Conservation (phyloP, 202 grass and related monocot species). For the Carex arenaria region DNA sequence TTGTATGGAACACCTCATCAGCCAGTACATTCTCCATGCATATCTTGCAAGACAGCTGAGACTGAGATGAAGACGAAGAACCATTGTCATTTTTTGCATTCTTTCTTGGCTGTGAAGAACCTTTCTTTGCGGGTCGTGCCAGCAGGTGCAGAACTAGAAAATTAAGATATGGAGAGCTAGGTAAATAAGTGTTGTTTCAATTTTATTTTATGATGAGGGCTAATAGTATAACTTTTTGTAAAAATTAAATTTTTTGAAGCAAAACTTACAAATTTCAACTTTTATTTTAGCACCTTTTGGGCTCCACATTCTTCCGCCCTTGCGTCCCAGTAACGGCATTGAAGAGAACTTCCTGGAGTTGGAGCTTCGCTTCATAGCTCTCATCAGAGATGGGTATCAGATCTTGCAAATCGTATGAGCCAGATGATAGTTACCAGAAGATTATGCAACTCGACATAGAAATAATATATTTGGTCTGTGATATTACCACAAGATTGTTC, state of each 20-base stretch:
- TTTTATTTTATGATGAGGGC: too few species aligned
- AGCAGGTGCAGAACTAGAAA: too few species aligned
- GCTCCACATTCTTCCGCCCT: too few species aligned
- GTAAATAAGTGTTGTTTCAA: too few species aligned
- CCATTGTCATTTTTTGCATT: not conserved
- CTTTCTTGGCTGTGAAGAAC: too few species aligned
- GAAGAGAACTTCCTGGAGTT: conserved; percentile 43
- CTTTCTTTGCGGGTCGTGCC: not conserved
- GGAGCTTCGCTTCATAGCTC: conserved; percentile 40
- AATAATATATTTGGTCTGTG: conserved; percentile 40
- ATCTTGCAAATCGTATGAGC: not conserved
- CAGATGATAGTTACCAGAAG: too few species aligned
- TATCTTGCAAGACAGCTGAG: conserved; percentile 49
- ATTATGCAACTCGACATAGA: conserved; percentile 20
- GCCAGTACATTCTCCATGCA: conserved; percentile 44
- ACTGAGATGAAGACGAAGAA: not conserved
- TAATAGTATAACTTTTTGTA: too few species aligned
- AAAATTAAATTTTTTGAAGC: too few species aligned
- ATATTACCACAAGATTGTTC: not conserved
- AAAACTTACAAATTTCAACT: too few species aligned
- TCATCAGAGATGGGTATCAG: conserved; percentile 61
- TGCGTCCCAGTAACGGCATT: too few species aligned
- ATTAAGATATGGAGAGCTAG: too few species aligned
- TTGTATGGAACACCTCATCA: conserved; percentile 7
- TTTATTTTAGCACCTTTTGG: too few species aligned